phyloP scores from a whole-genome alignment of 805 yeast species.

The Wickerhamomyces ciferrii region DNA sequence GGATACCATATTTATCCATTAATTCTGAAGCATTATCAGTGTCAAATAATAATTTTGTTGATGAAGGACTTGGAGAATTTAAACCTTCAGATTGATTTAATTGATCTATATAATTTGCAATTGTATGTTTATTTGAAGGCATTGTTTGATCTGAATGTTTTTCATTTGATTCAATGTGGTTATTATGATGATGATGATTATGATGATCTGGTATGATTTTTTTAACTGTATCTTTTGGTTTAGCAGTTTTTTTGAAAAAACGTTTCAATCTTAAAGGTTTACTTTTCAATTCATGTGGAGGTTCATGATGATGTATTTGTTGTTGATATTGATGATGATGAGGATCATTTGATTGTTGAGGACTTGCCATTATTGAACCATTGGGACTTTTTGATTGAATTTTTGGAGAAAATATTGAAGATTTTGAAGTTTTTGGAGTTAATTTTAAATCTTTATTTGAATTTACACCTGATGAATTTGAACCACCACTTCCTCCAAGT shows the following conservation, averaged over 20 bases:
- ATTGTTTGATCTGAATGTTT: background rate
- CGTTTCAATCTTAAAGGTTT: constrained; percentile 33
- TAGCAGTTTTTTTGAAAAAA: constrained; percentile 43
- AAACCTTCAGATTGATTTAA: background rate
- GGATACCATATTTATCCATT: constrained; percentile 64
- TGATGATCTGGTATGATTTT: background rate
- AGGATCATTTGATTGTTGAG: constrained; percentile 8
- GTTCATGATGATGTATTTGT: background rate
- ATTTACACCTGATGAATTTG: background rate
- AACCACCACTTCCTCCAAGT: background rate
- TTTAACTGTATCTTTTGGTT: constrained; percentile 3
- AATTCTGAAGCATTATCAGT: constrained; percentile 33
- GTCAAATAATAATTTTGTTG: constrained; percentile 30
- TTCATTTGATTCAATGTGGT: too few relatives aligned
- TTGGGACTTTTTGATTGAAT: constrained; percentile 17
- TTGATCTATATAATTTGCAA: background rate
- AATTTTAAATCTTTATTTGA: constrained; percentile 8
- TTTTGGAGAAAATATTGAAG: constrained; percentile 17
- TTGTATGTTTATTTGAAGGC: background rate
- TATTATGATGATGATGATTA: constrained; percentile 16
- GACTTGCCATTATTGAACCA: background rate
- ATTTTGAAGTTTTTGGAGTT: constrained; percentile 22
- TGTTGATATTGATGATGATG: constrained; percentile 3
- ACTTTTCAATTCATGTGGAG: constrained; percentile 5
- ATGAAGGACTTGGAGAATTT: constrained; percentile 1